Evolutionary conservation across 805 yeast species (phyloP).

Genomic region (Ogataea philodendri): DNA sequence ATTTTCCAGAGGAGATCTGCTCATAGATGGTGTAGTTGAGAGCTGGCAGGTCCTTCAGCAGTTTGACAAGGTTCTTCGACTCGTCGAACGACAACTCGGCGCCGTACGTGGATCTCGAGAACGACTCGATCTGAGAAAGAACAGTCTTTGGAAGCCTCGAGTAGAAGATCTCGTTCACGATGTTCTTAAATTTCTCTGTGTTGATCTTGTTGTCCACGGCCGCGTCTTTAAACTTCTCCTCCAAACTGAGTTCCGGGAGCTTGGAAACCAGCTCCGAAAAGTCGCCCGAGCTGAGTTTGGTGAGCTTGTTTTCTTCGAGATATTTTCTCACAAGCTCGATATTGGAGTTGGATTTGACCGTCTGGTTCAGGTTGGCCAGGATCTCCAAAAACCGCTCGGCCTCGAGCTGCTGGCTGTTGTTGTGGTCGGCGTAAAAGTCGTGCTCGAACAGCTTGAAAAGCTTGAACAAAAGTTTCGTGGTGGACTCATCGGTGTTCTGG

Average conservation of each 20-base stretch:
- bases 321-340: constrained; percentile 17
- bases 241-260: constrained; percentile 31
- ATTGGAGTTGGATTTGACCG: constrained; percentile 21
- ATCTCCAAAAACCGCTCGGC: constrained; percentile 24
- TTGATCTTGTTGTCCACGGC: constrained; percentile 17
- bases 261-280: constrained; percentile 26
- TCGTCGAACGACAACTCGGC: constrained; percentile 47
- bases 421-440: constrained; percentile 19
- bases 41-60: constrained; percentile 38
- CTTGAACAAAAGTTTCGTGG: constrained; percentile 49
- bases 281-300: constrained; percentile 13
- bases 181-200: constrained; percentile 19
- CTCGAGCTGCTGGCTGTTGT: constrained; percentile 14
- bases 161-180: constrained; percentile 30
- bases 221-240: constrained; percentile 20
- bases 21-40: constrained; percentile 33
- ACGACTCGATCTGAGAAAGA: constrained; percentile 54
- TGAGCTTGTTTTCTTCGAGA: constrained; percentile 14
- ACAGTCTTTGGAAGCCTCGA: constrained; percentile 45
- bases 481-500: constrained; percentile 46
- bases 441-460: constrained; percentile 49
- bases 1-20: constrained; percentile 27
- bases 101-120: constrained; percentile 36
- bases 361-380: constrained; percentile 21
- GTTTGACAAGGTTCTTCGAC: constrained; percentile 46